A percentile compares a stretch with the other conserved stretches of the same genome.
Conservation (phyloP, 805 yeast species). For the Vanderwaltozyma verrucispora region DNA sequence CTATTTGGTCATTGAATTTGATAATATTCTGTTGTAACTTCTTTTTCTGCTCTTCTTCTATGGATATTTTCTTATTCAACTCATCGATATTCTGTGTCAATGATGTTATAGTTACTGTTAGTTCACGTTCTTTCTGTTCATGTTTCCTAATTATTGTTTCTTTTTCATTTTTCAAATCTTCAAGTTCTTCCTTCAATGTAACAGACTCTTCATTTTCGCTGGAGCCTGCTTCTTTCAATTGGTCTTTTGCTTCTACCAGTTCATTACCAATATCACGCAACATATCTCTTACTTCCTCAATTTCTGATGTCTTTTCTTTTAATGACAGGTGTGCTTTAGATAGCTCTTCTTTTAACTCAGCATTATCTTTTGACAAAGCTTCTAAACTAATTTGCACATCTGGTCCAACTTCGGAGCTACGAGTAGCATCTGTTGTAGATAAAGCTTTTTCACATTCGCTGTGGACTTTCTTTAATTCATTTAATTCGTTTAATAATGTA, state of each 20-base stretch:
- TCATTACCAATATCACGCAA: slow-evolving; percentile 69
- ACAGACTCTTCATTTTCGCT: slow-evolving; percentile 11
- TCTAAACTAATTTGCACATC: slow-evolving; percentile 16
- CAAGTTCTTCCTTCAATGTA: background rate
- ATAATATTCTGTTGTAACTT: slow-evolving; percentile 3
- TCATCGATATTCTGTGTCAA: slow-evolving; percentile 16
- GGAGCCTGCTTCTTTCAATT: slow-evolving; percentile 31
- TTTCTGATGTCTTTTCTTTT: slow-evolving; percentile 44
- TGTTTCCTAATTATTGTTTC: slow-evolving; percentile 14
- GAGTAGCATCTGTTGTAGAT: slow-evolving; percentile 12
- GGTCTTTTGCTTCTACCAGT: slow-evolving; percentile 57
- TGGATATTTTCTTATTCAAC: slow-evolving; percentile 6
- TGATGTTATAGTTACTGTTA: background rate
- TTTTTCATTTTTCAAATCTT: slow-evolving; percentile 16
- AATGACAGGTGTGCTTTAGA: slow-evolving; percentile 23
- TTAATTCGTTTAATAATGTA: slow-evolving; percentile 2
- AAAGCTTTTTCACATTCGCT: slow-evolving; percentile 8
- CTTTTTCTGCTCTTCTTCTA: slow-evolving; percentile 4
- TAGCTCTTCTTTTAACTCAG: slow-evolving; percentile 13
- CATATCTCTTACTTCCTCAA: slow-evolving; percentile 67
- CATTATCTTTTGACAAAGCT: slow-evolving; percentile 7
- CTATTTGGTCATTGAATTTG: slow-evolving; percentile 8
- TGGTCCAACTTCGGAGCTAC: slow-evolving; percentile 11
- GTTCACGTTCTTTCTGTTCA: slow-evolving; percentile 26
- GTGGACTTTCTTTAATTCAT: slow-evolving; percentile 5